phyloP scores from a whole-genome alignment of 768 basidiomycete genomes.

The Russula foetens region DNA sequence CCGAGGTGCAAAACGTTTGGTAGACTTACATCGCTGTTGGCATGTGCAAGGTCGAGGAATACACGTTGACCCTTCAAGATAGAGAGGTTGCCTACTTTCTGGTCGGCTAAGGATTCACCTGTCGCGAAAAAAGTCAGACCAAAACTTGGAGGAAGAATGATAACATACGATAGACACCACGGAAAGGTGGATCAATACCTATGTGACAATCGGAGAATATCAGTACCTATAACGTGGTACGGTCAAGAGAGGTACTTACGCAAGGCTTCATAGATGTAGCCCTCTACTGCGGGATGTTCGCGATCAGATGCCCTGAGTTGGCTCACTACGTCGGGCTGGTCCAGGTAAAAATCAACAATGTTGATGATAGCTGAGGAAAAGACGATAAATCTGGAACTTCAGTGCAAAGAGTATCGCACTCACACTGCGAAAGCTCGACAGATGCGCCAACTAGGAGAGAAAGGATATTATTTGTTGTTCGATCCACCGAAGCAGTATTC shows the following conservation, averaged over 20 bases:
- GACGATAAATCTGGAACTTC: not conserved
- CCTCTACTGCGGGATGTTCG: conserved; percentile 38
- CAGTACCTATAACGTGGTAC: not conserved
- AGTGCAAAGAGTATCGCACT: conserved; percentile 12
- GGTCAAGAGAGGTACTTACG: conserved; percentile 40
- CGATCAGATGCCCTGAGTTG: conserved; percentile 31
- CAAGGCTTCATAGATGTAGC: conserved; percentile 59
- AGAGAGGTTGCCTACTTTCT: conserved; percentile 33
- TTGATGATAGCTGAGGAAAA: conserved; percentile 49
- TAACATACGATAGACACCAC: conserved; percentile 55
- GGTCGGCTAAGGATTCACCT: conserved; percentile 44
- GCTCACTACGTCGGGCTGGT: conserved; percentile 27
- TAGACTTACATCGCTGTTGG: conserved; percentile 47
- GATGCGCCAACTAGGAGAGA: conserved; percentile 61
- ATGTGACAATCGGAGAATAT: not conserved
- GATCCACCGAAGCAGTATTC: conserved; percentile 48
- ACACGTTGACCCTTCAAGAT: conserved; percentile 44
- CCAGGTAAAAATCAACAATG: conserved; percentile 55
- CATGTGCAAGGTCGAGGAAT: conserved; percentile 54
- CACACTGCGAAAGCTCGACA: conserved; percentile 64
- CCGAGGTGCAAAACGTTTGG: too few relatives aligned
- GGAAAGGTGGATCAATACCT: conserved; percentile 71
- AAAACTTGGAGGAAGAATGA: not conserved
- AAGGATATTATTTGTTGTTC: conserved; percentile 62
- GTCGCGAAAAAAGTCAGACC: not conserved